Base-by-base conservation (phyloP, 768 basidiomycete genomes). In the Mycena leptocephala region DNA sequence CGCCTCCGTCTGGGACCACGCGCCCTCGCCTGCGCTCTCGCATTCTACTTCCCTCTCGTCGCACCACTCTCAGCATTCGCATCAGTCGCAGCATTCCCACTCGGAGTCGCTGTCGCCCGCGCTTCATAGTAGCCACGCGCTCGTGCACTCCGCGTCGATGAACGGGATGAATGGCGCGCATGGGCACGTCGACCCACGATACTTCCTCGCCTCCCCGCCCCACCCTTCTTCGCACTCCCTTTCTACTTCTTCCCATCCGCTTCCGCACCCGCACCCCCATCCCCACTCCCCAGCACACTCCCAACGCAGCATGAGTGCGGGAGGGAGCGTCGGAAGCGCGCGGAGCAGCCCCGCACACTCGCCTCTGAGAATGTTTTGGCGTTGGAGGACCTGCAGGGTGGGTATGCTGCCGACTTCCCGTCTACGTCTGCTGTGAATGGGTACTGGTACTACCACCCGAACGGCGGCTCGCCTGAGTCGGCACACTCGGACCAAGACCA, bases 171-270 rank as follows among this genome's bases (percentile, higher is more conserved):
- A 10, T 22, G 9, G 53, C 22, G 41, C 22, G 9, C 35, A 56
- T 32, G n/a, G n/a, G 33, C 26, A 46, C 51, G 69, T 76, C 62
- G 74, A 76, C 74, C 74, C 74, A 43, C 74, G 74, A 6, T 76
- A 56, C 43, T 62, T 76, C 24, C 63, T 64, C 48, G n/a, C n/a
- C n/a, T n/a, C n/a, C n/a, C n/a, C n/a, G n/a, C n/a, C n/a, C n/a
- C n/a, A n/a, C n/a, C n/a, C n/a, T n/a, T n/a, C n/a, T n/a, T n/a
- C n/a, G n/a, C n/a, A n/a, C n/a, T n/a, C n/a, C n/a, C n/a, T n/a
- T n/a, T n/a, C n/a, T n/a, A n/a, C 63, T 14, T 14, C 63, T 26
- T 6, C 28, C 41, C 48, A 53, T 41, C 24, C 66, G 37, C n/a
- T n/a, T n/a, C 37, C 24, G 3, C 35, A 43, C 26, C 10, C 48